These are phyloP conservation scores for Colletotrichum truncatum DNA, from an alignment of 2,329 filamentous ascomycete species.

Conservation along the genomic window DNA sequence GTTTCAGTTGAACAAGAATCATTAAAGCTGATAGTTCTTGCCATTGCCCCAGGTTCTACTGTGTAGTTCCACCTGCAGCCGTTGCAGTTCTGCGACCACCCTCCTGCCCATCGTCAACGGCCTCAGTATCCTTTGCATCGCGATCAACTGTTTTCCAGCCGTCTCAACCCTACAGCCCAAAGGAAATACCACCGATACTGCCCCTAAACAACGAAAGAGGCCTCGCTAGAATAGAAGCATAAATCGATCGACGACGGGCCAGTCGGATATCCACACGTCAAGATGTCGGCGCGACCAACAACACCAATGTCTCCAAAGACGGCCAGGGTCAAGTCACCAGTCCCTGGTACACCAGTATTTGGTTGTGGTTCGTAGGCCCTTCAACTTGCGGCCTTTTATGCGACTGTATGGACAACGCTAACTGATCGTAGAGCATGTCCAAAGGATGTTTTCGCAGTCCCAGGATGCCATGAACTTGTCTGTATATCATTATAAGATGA, in stretches of 20 bases:
- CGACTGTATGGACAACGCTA: conserved; percentile 8
- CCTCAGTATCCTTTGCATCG: background rate
- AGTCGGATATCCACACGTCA: background rate
- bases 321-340: conserved; percentile 67
- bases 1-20: background rate
- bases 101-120: background rate
- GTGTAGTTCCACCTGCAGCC: background rate
- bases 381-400: background rate
- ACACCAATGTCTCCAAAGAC: conserved; percentile 65
- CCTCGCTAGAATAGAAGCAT: background rate
- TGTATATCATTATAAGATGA: conserved; percentile 76
- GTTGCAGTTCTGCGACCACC: background rate
- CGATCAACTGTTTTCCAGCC: background rate
- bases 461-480: conserved; percentile 74
- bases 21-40: background rate
- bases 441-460: conserved; percentile 69
- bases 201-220: background rate
- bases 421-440: conserved; percentile 71
- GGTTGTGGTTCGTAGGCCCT: conserved; percentile 66
- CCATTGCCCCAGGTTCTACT: background rate
- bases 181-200: background rate
- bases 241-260: background rate
- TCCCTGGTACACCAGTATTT: conserved; percentile 67
- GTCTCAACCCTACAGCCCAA: background rate
- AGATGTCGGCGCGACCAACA: conserved; percentile 57